phyloP scores from a whole-genome alignment of 257 asterid genomes.

The Salvia splendens region DNA sequence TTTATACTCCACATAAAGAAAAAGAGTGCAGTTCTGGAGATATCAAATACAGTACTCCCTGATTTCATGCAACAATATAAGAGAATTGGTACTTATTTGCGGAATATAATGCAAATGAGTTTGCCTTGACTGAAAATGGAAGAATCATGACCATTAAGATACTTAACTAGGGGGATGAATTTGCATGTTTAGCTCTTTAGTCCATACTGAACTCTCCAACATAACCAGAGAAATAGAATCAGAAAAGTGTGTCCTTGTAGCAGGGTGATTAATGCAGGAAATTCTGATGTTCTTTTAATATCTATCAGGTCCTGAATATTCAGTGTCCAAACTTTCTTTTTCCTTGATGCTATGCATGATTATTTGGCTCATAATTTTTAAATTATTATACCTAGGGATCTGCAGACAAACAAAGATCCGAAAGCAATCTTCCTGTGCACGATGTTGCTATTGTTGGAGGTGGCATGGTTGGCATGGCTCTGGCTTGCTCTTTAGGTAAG shows the following conservation, averaged over 20 bases:
- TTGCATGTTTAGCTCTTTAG: slow-evolving; percentile 10
- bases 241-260: slow-evolving; percentile 23
- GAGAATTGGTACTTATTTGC: slow-evolving; percentile 15
- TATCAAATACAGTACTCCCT: not conserved
- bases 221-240: not conserved
- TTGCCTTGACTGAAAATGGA: slow-evolving; percentile 2
- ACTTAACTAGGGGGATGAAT: slow-evolving; percentile 1
- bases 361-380: slow-evolving; percentile 17
- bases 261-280: not conserved
- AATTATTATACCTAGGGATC: slow-evolving; percentile 43
- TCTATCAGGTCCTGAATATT: slow-evolving; percentile 12
- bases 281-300: slow-evolving; percentile 21
- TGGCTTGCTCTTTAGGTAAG: slow-evolving; percentile 88
- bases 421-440: slow-evolving; percentile 50
- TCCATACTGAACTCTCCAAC: not conserved
- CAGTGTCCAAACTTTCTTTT: slow-evolving; percentile 1
- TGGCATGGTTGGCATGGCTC: slow-evolving; percentile 99
- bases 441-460: slow-evolving; percentile 99
- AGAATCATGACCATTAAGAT: not conserved
- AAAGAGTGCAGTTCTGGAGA: not conserved
- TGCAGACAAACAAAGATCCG: slow-evolving; percentile 34
- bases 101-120: slow-evolving; percentile 23
- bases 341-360: slow-evolving; percentile 4
- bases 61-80: not conserved
- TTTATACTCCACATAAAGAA: not conserved